Base-by-base conservation (phyloP, 495 filamentous ascomycete genomes). In the Penicillium egyptiacum region DNA sequence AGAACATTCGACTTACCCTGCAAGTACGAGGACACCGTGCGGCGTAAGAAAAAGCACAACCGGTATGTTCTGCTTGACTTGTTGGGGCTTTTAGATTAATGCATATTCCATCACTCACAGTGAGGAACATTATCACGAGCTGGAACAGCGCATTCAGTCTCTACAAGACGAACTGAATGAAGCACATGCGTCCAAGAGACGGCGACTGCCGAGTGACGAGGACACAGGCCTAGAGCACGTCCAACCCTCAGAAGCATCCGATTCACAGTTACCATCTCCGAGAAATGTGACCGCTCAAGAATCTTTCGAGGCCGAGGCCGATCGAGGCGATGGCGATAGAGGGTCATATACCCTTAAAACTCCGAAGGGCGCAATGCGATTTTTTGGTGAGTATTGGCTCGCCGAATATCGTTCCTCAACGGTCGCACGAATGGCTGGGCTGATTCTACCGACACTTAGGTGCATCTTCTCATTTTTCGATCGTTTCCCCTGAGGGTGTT, bases 381-480 rank as follows among this genome's bases (percentile, higher is more conserved):
- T 57, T 48, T 66, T 60, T 44, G 63, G 60, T 66, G 6, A 26
- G 49, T 28, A 26, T 19, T 30, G 11, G 39, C 35, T 41, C 44
- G 20, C 41, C 35, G 53, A 19, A 16, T 30, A 26, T 30, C 23
- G 12, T 55, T 46, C 46, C 50, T 9, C 11, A 35, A 56, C 28
- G 42, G 43, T 55, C 7, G 11, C 53, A 55, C 43, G 16, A 39
- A 20, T 12, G 31, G 3, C 5, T 11, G 30, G 12, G 20, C 42
- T 47, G 28, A 44, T 44, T 53, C 20, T 46, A 53, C 39, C 14
- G 50, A 31, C 3, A 7, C 12, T 17, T 31, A 57, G 57, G 63
- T 6, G 57, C 60, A 9, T 60, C 60, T 26, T 60, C 54, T 11
- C 57, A 52, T 14, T 60, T 60, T 25, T 57, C 49, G 5, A 43